These are phyloP conservation scores for Mucor mucedo DNA, from an alignment of 371 early-diverging fungal species.

Conservation along the genomic window DNA sequence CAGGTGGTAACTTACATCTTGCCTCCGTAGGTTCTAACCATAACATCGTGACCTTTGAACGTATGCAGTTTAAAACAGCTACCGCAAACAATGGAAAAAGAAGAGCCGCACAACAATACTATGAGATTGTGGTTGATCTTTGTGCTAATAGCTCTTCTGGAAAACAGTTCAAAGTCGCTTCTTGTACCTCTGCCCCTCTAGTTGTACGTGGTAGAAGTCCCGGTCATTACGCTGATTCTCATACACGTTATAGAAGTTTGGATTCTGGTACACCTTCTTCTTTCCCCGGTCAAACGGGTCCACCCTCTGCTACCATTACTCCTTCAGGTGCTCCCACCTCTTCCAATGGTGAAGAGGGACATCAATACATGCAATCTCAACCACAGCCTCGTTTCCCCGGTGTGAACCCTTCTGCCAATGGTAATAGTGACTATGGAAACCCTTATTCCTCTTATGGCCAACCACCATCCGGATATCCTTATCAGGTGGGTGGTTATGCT, in stretches of 20 bases:
- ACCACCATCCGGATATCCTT: constrained; percentile 21
- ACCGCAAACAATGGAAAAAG: constrained; percentile 92
- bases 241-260: constrained; percentile 45
- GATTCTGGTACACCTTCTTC: constrained; percentile 50
- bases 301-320: constrained; percentile 18
- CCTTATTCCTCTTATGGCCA: constrained; percentile 24
- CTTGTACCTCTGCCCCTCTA: constrained; percentile 71
- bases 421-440: constrained; percentile 2
- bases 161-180: constrained; percentile 62
- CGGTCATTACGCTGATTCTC: constrained; percentile 81
- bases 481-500: constrained; percentile 15
- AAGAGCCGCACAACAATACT: constrained; percentile 88
- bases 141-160: constrained; percentile 62
- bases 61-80: constrained; percentile 92
- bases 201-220: constrained; percentile 93
- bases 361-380: constrained; percentile 20
- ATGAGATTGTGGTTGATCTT: constrained; percentile 71
- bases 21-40: constrained; percentile 51
- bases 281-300: constrained; percentile 14
- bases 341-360: constrained; percentile 7
- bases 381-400: constrained; percentile 9
- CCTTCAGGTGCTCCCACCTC: constrained; percentile 7
- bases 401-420: neutral
- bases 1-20: constrained; percentile 60
- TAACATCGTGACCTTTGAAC: constrained; percentile 78